phyloP scores from a whole-genome alignment of 2,329 filamentous ascomycete species.

The Aphanoascus verrucosus region DNA sequence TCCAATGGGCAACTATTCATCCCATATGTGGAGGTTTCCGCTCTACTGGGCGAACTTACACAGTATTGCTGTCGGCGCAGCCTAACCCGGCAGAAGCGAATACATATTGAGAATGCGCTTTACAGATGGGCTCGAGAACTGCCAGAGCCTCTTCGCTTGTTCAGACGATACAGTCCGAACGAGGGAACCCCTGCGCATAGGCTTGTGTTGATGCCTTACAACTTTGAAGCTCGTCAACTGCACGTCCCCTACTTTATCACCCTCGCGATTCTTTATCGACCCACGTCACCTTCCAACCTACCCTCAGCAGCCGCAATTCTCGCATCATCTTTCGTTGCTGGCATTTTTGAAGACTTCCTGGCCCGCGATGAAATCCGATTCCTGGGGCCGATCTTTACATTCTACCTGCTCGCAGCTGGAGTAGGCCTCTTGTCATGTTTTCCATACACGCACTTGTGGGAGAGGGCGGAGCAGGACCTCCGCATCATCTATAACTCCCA shows the following conservation, averaged over 20 bases:
- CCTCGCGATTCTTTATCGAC: slow-evolving; percentile 32
- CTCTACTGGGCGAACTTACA: slow-evolving; percentile 28
- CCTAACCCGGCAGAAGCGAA: slow-evolving; percentile 20
- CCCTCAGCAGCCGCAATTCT: slow-evolving; percentile 32
- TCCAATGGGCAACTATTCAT: slow-evolving; percentile 28
- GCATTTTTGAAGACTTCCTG: slow-evolving; percentile 38
- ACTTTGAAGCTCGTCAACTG: slow-evolving; percentile 34
- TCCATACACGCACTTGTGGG: slow-evolving; percentile 20
- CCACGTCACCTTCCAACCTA: slow-evolving; percentile 21
- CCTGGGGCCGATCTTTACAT: slow-evolving; percentile 36
- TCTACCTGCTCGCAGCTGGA: slow-evolving; percentile 33
- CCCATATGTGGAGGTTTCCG: slow-evolving; percentile 33
- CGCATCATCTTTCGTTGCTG: slow-evolving; percentile 34
- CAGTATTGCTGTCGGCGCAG: slow-evolving; percentile 21
- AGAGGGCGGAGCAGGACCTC: slow-evolving; percentile 17
- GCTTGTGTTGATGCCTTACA: slow-evolving; percentile 19
- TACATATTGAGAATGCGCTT: slow-evolving; percentile 22
- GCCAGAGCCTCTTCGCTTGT: slow-evolving; percentile 23
- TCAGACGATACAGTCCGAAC: slow-evolving; percentile 12
- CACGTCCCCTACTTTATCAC: slow-evolving; percentile 33
- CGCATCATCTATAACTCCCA: slow-evolving; percentile 21
- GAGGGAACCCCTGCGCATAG: slow-evolving; percentile 11
- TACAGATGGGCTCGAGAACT: slow-evolving; percentile 31
- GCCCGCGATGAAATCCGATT: slow-evolving; percentile 36
- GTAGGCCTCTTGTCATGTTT: slow-evolving; percentile 32